Percentiles rank a stretch among this genome's conserved stretches.
phyloP scores from a whole-genome alignment of 2,329 filamentous ascomycete species.

The Stenocarpella maydis region DNA sequence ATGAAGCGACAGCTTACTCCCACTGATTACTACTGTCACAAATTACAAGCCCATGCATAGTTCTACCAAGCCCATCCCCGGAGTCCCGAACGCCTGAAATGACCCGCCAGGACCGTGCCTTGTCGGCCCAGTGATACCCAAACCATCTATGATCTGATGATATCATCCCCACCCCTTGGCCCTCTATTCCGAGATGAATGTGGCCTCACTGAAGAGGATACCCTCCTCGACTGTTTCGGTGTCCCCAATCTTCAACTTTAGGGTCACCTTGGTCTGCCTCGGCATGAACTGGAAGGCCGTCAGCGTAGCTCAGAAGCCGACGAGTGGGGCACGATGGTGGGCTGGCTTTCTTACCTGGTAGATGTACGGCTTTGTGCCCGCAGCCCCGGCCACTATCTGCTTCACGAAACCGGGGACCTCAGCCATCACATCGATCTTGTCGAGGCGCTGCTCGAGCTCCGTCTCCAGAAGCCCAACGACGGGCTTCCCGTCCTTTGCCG shows the following conservation, averaged over 20 bases:
- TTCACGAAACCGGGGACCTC: conserved; percentile 97
- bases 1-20: conserved; percentile 17
- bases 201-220: conserved; percentile 84
- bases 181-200: conserved; percentile 81
- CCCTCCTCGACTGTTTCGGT: conserved; percentile 81
- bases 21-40: conserved; percentile 17
- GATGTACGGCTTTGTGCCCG: conserved; percentile 95
- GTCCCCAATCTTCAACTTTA: conserved; percentile 88
- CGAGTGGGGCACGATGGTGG: background rate
- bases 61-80: conserved; percentile 17
- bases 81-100: conserved; percentile 28
- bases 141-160: conserved; percentile 26
- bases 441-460: conserved; percentile 72
- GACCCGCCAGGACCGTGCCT: conserved; percentile 19
- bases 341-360: conserved; percentile 74
- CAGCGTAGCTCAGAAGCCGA: conserved; percentile 36
- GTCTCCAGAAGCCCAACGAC: conserved; percentile 76
- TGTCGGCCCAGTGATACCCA: conserved; percentile 34
- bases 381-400: conserved; percentile 86
- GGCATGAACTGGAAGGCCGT: conserved; percentile 70
- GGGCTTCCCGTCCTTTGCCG: conserved; percentile 76
- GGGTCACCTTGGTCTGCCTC: conserved; percentile 65
- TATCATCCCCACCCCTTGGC: background rate
- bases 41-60: conserved; percentile 22
- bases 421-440: conserved; percentile 94